Evolutionary conservation across 2,329 filamentous ascomycete genomes (phyloP).

Genomic region (Ophiostoma perfectum): DNA sequence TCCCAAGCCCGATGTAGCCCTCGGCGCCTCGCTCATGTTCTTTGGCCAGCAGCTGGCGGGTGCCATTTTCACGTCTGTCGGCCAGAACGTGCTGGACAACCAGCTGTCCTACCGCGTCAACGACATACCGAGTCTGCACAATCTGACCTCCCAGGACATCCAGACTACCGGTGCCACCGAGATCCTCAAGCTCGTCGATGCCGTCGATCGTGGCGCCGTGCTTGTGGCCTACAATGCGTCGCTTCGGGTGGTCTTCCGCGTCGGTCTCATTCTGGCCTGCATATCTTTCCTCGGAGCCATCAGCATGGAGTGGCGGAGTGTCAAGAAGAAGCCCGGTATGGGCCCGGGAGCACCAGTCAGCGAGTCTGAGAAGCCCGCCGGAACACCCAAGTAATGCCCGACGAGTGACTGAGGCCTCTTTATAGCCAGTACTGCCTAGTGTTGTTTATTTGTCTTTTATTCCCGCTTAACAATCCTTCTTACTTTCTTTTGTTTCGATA

Average conservation of each 20-base stretch:
- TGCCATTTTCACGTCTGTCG: conserved; percentile 24
- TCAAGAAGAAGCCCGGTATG: conserved; percentile 19
- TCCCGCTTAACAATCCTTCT: neutral
- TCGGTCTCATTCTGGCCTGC: conserved; percentile 45
- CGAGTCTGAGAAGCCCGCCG: neutral
- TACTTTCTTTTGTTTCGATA: neutral
- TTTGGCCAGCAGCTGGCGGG: conserved; percentile 32
- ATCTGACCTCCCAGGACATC: conserved; percentile 15
- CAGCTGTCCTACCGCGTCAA: conserved; percentile 19
- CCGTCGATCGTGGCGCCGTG: neutral
- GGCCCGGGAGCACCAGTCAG: neutral
- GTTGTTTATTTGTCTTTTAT: too few species aligned
- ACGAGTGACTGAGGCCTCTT: neutral
- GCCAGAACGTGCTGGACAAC: conserved; percentile 23
- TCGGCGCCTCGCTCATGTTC: conserved; percentile 41
- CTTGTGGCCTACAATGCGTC: conserved; percentile 50
- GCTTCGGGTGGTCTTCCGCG: conserved; percentile 49
- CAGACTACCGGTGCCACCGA: conserved; percentile 19
- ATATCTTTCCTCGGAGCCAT: conserved; percentile 46
- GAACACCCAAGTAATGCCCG: neutral
- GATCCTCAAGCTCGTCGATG: conserved; percentile 13
- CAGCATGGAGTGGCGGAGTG: conserved; percentile 50
- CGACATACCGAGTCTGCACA: neutral
- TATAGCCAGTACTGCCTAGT: too few species aligned
- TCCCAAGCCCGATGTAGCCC: conserved; percentile 37